These are phyloP conservation scores for Ogataea dorogensis DNA, from an alignment of 805 yeast species.

Conservation along the genomic window DNA sequence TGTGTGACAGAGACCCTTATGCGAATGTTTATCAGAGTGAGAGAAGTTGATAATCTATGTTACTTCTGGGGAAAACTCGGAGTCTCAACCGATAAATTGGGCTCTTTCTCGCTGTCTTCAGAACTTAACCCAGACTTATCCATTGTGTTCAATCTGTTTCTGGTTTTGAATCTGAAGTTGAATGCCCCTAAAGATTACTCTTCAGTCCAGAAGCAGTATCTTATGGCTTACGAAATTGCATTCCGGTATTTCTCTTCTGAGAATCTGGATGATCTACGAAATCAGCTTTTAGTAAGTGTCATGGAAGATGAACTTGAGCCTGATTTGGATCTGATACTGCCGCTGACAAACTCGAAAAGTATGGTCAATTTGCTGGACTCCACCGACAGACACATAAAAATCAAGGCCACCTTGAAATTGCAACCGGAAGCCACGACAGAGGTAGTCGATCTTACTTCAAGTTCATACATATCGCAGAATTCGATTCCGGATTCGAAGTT, in stretches of 20 bases:
- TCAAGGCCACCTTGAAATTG: slow-evolving; percentile 5
- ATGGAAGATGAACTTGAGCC: slow-evolving; percentile 4
- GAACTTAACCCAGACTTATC: slow-evolving; percentile 21
- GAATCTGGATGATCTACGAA: slow-evolving; percentile 15
- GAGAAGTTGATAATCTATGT: slow-evolving; percentile 16
- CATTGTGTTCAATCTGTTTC: slow-evolving; percentile 21
- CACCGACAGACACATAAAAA: slow-evolving; percentile 6
- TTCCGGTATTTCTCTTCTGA: slow-evolving; percentile 14
- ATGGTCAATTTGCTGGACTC: slow-evolving; percentile 13
- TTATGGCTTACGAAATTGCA: slow-evolving; percentile 11
- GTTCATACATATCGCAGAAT: slow-evolving; percentile 4
- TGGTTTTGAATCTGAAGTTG: slow-evolving; percentile 14
- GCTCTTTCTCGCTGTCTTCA: slow-evolving; percentile 7
- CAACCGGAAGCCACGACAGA: slow-evolving; percentile 4
- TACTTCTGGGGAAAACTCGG: slow-evolving; percentile 27
- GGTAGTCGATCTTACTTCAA: slow-evolving; percentile 18
- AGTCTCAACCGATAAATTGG: slow-evolving; percentile 12
- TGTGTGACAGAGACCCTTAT: slow-evolving; percentile 28
- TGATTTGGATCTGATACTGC: slow-evolving; percentile 12
- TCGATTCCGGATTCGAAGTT: slow-evolving; percentile 6
- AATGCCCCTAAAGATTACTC: background rate
- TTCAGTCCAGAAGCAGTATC: slow-evolving; percentile 2
- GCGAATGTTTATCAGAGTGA: slow-evolving; percentile 21
- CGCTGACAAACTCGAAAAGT: slow-evolving; percentile 13
- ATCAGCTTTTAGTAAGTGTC: slow-evolving; percentile 11